These are phyloP conservation scores for Chenopodium album DNA, from an alignment of 148 eudicot genomes.

Conservation along the genomic window DNA sequence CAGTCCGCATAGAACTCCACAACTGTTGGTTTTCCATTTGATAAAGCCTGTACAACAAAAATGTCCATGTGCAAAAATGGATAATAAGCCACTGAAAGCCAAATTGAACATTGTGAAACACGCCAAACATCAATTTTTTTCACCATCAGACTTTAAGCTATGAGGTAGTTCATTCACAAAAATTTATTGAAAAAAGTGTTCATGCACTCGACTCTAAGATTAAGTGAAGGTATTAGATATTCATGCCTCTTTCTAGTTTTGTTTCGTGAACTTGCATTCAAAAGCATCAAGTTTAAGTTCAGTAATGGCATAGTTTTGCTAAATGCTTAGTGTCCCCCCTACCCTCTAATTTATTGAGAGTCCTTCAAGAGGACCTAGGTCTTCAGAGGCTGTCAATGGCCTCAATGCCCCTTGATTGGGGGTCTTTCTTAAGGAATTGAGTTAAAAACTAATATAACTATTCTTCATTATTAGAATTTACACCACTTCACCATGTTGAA, in stretches of 20 bases:
- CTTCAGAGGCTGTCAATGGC: neutral
- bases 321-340: neutral
- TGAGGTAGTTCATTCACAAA: neutral
- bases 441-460: too few species aligned
- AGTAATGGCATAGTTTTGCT: neutral
- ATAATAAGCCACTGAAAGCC: neutral
- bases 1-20: conserved; percentile 99
- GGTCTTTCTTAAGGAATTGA: too few species aligned
- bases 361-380: neutral
- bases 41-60: conserved; percentile 56
- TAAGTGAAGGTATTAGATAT: neutral
- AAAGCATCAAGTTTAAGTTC: neutral
- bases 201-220: neutral
- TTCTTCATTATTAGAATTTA: too few species aligned
- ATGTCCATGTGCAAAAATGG: neutral
- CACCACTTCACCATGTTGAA: too few species aligned
- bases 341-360: neutral
- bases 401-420: neutral
- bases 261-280: neutral
- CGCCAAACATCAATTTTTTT: neutral
- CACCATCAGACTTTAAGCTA: neutral
- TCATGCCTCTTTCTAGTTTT: neutral
- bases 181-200: too few species aligned
- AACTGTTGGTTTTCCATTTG: conserved; percentile 95
- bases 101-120: neutral